Conservation (phyloP, 441 rosid species). For the Erodium trifolium region DNA sequence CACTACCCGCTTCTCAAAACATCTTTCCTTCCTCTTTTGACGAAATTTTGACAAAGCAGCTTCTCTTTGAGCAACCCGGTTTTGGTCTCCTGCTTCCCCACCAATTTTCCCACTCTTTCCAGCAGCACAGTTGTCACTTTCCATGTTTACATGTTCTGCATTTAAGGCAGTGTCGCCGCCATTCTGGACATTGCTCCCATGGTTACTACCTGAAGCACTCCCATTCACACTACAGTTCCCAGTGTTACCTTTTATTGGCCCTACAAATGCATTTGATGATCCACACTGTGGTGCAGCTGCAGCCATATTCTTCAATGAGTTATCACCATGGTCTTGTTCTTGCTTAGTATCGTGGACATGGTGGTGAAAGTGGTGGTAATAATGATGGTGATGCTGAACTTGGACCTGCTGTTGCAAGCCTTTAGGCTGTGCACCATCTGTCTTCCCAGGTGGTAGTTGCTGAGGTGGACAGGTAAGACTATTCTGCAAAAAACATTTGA, state of each 20-base stretch:
- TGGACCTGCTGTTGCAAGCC: conserved; percentile 27
- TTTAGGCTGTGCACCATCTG: conserved; percentile 23
- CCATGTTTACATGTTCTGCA: conserved; percentile 32
- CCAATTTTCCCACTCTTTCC: conserved; percentile 31
- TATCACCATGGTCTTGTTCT: conserved; percentile 25
- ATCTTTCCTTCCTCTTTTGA: conserved; percentile 72
- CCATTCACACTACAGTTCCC: conserved; percentile 54
- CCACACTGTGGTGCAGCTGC: conserved; percentile 38
- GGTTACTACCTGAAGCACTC: conserved; percentile 61
- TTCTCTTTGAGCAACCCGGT: conserved; percentile 40
- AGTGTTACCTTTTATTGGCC: conserved; percentile 29
- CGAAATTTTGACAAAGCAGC: conserved; percentile 65
- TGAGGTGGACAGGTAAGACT: conserved; percentile 20
- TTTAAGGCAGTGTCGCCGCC: conserved; percentile 42
- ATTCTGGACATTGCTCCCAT: conserved; percentile 46
- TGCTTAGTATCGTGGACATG: conserved; percentile 25
- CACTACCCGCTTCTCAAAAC: conserved; percentile 69
- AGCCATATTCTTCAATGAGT: conserved; percentile 26
- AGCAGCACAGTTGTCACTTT: conserved; percentile 39
- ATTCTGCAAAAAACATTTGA: conserved; percentile 32
- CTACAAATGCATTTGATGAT: conserved; percentile 46
- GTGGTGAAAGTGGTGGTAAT: conserved; percentile 25
- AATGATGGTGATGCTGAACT: conserved; percentile 25
- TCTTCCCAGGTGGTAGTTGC: conserved; percentile 23
- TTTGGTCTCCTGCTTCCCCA: conserved; percentile 30